A percentile compares a stretch with the other conserved stretches of the same genome.
These are phyloP conservation scores for Nicotiana paniculata DNA, from an alignment of 257 asterid genomes.

Conservation along the genomic window DNA sequence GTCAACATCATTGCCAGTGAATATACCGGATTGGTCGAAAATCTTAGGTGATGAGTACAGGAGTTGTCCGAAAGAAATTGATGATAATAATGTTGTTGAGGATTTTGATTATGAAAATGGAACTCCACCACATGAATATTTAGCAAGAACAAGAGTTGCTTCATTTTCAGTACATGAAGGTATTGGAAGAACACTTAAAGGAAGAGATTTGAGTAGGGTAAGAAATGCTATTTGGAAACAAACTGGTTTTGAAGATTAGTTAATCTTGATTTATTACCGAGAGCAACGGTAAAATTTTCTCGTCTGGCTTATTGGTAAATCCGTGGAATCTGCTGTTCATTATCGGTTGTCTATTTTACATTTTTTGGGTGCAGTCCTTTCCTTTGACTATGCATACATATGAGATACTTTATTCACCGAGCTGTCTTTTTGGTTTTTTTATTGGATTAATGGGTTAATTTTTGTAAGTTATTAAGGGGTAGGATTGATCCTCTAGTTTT, in stretches of 20 bases:
- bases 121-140: constrained; percentile 82
- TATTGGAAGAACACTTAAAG: constrained; percentile 73
- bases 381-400: accelerated
- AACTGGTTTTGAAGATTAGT: constrained; percentile 69
- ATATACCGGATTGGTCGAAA: constrained; percentile 78
- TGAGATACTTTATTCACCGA: neutral
- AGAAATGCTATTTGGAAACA: constrained; percentile 88
- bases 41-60: constrained; percentile 51
- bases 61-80: constrained; percentile 13
- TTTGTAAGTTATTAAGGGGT: neutral
- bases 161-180: constrained; percentile 89
- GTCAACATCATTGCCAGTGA: constrained; percentile 57
- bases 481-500: constrained; percentile 23
- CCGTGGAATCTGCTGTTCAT: no score
- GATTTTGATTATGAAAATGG: constrained; percentile 28
- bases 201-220: constrained; percentile 85
- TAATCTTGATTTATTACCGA: neutral
- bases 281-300: neutral
- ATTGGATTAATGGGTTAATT: neutral
- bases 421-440: neutral
- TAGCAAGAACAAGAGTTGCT: constrained; percentile 67
- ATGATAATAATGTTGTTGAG: constrained; percentile 16
- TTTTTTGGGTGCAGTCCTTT: no score
- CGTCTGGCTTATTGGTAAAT: no score
- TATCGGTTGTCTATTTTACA: no score